These are phyloP conservation scores for Tuber melanosporum DNA, from an alignment of 495 filamentous ascomycete species.

Conservation along the genomic window DNA sequence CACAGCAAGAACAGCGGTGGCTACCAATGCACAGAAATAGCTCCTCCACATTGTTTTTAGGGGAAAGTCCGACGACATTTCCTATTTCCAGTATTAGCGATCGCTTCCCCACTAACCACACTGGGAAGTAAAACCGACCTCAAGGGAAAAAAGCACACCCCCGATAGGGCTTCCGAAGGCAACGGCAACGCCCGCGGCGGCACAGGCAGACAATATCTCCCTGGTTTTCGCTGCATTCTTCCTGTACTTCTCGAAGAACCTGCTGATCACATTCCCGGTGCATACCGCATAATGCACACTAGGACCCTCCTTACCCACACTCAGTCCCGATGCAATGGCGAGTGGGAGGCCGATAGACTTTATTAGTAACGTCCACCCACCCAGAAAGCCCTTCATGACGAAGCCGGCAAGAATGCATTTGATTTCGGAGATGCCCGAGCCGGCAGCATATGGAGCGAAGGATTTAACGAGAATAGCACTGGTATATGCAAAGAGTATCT, in stretches of 20 bases:
- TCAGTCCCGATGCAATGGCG: conserved; percentile 89
- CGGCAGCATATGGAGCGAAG: conserved; percentile 93
- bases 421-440: conserved; percentile 96
- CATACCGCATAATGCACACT: conserved; percentile 98
- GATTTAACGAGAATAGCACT: conserved; percentile 81
- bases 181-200: conserved; percentile 90
- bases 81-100: conserved; percentile 44
- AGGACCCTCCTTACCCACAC: conserved; percentile 94
- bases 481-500: conserved; percentile 75
- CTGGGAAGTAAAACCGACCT: conserved; percentile 48
- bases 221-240: conserved; percentile 89
- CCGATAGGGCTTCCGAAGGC: conserved; percentile 97
- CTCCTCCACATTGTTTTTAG: conserved; percentile 97
- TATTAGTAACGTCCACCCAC: conserved; percentile 85
- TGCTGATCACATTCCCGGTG: conserved; percentile 92
- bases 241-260: conserved; percentile 87
- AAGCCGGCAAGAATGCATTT: conserved; percentile 99
- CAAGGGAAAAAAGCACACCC: conserved; percentile 90
- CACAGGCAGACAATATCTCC: conserved; percentile 89
- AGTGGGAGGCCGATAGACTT: conserved; percentile 88
- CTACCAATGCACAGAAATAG: conserved; percentile 95
- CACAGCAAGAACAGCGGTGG: conserved; percentile 82
- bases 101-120: neutral
- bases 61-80: conserved; percentile 97
- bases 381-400: conserved; percentile 97